These are phyloP conservation scores for Penicillium griseofulvum DNA, from an alignment of 2,329 filamentous ascomycete genomes.

Conservation along the genomic window DNA sequence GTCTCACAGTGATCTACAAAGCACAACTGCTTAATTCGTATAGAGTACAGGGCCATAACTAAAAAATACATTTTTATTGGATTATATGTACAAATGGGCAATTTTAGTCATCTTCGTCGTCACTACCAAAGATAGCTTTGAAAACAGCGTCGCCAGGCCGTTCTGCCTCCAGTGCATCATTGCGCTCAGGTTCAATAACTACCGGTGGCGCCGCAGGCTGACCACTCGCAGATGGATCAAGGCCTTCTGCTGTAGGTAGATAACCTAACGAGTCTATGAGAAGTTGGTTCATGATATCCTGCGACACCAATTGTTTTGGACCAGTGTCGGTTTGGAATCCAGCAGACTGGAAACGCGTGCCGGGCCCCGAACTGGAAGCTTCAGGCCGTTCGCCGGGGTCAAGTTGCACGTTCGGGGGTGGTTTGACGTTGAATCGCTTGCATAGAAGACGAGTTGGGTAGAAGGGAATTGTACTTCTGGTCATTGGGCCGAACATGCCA, in stretches of 20 bases:
- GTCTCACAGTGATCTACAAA: slow-evolving; percentile 1
- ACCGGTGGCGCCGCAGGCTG: slow-evolving; percentile 15
- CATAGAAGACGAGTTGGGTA: slow-evolving; percentile 82
- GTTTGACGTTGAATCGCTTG: slow-evolving; percentile 87
- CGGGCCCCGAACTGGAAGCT: slow-evolving; percentile 26
- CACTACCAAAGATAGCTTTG: slow-evolving; percentile 89
- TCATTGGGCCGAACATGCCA: slow-evolving; percentile 91
- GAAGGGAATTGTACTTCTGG: slow-evolving; percentile 68
- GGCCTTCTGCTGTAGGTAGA: slow-evolving; percentile 26
- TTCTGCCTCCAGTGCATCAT: slow-evolving; percentile 72
- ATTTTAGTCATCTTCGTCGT: slow-evolving; percentile 63
- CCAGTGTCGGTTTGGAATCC: slow-evolving; percentile 33
- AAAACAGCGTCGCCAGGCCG: slow-evolving; percentile 79
- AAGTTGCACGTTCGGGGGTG: slow-evolving; percentile 65
- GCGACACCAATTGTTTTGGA: slow-evolving; percentile 51
- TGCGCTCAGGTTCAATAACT: slow-evolving; percentile 67
- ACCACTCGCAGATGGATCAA: slow-evolving; percentile 13
- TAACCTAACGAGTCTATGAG: slow-evolving; percentile 43
- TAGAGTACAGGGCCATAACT: neutral
- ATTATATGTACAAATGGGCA: neutral
- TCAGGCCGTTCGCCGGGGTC: slow-evolving; percentile 47
- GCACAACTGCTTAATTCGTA: neutral
- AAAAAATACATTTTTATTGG: neutral
- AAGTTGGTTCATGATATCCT: slow-evolving; percentile 56
- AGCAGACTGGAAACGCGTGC: slow-evolving; percentile 32